Conservation (phyloP, 1,284 basidiomycete species). For the Neonothopanus nambi region DNA sequence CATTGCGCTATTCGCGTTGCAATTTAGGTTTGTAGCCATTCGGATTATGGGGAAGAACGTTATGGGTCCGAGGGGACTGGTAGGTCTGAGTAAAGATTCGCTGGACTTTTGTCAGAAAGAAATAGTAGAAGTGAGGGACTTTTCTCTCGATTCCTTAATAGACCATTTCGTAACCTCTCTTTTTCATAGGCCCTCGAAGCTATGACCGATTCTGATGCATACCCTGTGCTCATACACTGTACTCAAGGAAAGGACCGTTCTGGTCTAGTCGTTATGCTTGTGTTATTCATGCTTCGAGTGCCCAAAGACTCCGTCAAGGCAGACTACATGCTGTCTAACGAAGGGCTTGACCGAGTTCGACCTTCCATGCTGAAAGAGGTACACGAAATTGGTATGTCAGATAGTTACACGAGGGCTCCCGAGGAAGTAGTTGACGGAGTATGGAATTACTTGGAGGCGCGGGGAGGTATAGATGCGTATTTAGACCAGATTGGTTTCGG, state of each 20-base stretch:
- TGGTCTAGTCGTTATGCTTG: conserved; percentile 17
- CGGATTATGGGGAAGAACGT: conserved; percentile 20
- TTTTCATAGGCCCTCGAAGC: conserved; percentile 16
- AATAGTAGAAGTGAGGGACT: conserved; percentile 11
- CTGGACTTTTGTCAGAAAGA: conserved; percentile 20
- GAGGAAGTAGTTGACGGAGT: conserved; percentile 18
- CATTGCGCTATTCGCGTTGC: conserved; percentile 16
- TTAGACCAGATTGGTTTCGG: conserved; percentile 20
- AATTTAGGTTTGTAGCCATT: conserved; percentile 18
- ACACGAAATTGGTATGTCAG: conserved; percentile 21
- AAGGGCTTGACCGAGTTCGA: conserved; percentile 17
- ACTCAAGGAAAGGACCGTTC: conserved; percentile 24
- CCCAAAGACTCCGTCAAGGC: conserved; percentile 15
- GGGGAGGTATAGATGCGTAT: conserved; percentile 17
- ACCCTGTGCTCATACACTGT: conserved; percentile 22
- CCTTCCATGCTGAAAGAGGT: conserved; percentile 21
- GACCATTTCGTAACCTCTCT: too few species aligned
- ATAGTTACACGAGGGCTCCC: conserved; percentile 19
- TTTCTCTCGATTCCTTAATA: neutral
- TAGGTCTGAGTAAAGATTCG: conserved; percentile 20
- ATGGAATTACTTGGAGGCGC: conserved; percentile 16
- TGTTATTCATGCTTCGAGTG: conserved; percentile 15
- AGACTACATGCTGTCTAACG: conserved; percentile 20
- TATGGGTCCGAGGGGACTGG: conserved; percentile 18
- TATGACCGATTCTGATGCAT: conserved; percentile 15